These are phyloP conservation scores for Stereocaulon alpinum DNA, from an alignment of 495 filamentous ascomycete species.

Conservation along the genomic window DNA sequence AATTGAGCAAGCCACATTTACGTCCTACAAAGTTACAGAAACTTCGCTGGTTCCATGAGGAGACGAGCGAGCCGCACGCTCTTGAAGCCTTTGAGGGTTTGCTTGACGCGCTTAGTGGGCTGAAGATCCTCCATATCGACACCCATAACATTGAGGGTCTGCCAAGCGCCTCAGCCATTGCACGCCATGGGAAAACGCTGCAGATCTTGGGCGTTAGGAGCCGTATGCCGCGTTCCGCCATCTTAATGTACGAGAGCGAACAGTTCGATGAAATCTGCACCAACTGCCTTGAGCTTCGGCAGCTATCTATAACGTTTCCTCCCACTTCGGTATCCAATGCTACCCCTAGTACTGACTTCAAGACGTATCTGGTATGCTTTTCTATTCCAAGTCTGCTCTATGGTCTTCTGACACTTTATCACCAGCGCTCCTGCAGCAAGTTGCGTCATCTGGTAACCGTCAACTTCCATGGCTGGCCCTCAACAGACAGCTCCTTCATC, in stretches of 20 bases:
- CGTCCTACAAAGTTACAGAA: slow-evolving; percentile 11
- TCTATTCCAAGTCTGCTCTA: not conserved
- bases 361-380: not conserved
- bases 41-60: slow-evolving; percentile 15
- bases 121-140: slow-evolving; percentile 12
- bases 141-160: not conserved
- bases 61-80: slow-evolving; percentile 4
- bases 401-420: not conserved
- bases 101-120: slow-evolving; percentile 5
- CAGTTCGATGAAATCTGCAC: slow-evolving; percentile 13
- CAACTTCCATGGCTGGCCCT: slow-evolving; percentile 11
- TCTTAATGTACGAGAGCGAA: slow-evolving; percentile 10
- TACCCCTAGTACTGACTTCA: slow-evolving; percentile 9
- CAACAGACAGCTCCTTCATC: slow-evolving; percentile 8
- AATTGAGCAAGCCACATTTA: slow-evolving; percentile 12
- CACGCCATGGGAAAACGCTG: slow-evolving; percentile 12
- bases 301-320: slow-evolving; percentile 13
- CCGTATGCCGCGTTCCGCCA: not conserved
- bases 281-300: slow-evolving; percentile 12
- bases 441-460: slow-evolving; percentile 9
- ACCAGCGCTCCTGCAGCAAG: slow-evolving; percentile 7
- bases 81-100: slow-evolving; percentile 15
- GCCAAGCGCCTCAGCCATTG: slow-evolving; percentile 7
- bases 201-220: slow-evolving; percentile 4
- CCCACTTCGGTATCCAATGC: slow-evolving; percentile 9